Percentiles rank a stretch among this genome's conserved stretches.
These are phyloP conservation scores for Venustampulla echinocandica DNA, from an alignment of 495 filamentous ascomycete species.

Conservation along the genomic window DNA sequence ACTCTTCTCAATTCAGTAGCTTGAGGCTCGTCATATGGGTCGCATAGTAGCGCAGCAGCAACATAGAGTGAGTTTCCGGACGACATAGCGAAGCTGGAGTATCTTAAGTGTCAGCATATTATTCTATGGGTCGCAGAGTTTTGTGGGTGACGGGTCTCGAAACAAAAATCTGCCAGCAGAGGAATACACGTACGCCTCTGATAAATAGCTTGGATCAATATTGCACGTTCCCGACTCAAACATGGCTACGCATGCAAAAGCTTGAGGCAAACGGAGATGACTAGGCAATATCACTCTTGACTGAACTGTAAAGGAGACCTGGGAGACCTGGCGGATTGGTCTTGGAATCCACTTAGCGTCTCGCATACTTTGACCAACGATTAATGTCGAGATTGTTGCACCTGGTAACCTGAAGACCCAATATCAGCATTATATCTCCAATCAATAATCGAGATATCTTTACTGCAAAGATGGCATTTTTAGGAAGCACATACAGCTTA, in stretches of 20 bases:
- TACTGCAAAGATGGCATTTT: too few species aligned
- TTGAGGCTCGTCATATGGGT: constrained; percentile 17
- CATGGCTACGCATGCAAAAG: constrained; percentile 26
- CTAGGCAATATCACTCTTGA: not conserved
- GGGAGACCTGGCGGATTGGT: too few species aligned
- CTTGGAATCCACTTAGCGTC: constrained; percentile 2
- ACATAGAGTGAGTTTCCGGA: constrained; percentile 30
- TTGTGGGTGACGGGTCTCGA: too few species aligned
- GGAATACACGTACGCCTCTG: constrained; percentile 26
- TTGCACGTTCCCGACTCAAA: constrained; percentile 26
- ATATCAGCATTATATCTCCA: too few species aligned
- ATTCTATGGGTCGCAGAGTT: too few species aligned
- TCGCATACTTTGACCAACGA: not conserved
- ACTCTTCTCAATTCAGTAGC: constrained; percentile 17
- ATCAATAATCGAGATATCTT: too few species aligned
- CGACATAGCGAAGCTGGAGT: too few species aligned
- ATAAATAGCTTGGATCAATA: constrained; percentile 18
- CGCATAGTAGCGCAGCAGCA: constrained; percentile 21
- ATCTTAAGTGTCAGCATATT: too few species aligned
- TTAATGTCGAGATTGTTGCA: constrained; percentile 14
- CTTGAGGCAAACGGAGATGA: not conserved
- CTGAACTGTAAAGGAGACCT: constrained; percentile 3
- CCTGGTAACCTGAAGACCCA: too few species aligned
- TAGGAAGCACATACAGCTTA: too few species aligned
- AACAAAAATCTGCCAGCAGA: too few species aligned